phyloP scores from a whole-genome alignment of 768 basidiomycete species.

The Boletus pseudo-olivaceus region DNA sequence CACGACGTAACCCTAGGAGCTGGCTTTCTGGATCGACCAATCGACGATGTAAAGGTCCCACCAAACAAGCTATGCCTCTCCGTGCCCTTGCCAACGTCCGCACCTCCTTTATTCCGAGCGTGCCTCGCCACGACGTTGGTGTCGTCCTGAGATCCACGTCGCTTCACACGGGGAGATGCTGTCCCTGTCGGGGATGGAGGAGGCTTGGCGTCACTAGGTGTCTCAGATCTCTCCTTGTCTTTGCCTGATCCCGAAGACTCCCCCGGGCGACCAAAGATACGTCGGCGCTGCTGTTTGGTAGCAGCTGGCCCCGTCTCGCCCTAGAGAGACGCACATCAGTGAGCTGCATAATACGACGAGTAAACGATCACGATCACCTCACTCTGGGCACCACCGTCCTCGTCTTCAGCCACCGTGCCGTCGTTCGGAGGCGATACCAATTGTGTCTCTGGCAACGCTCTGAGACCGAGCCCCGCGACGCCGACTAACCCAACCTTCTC shows the following conservation, averaged over 20 bases:
- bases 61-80: conserved; percentile 87
- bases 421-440: conserved; percentile 62
- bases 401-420: conserved; percentile 27
- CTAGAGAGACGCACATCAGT: conserved; percentile 31
- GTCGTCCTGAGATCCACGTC: conserved; percentile 26
- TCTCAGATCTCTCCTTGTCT: conserved; percentile 35
- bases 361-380: conserved; percentile 50
- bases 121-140: conserved; percentile 29
- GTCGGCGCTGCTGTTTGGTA: conserved; percentile 42
- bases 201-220: conserved; percentile 28
- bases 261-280: conserved; percentile 59
- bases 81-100: conserved; percentile 41
- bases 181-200: conserved; percentile 21
- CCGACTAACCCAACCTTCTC: conserved; percentile 21
- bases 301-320: conserved; percentile 43
- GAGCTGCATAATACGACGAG: background rate
- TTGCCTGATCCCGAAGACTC: conserved; percentile 32
- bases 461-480: conserved; percentile 26
- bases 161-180: conserved; percentile 18
- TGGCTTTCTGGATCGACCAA: conserved; percentile 76
- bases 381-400: conserved; percentile 59
- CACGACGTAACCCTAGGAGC: conserved; percentile 69
- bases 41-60: conserved; percentile 51
- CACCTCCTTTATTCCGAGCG: conserved; percentile 46
- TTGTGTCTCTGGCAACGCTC: conserved; percentile 43